These are phyloP conservation scores for Pilaira anomala DNA, from an alignment of 192 early-diverging fungal genomes.

Conservation along the genomic window DNA sequence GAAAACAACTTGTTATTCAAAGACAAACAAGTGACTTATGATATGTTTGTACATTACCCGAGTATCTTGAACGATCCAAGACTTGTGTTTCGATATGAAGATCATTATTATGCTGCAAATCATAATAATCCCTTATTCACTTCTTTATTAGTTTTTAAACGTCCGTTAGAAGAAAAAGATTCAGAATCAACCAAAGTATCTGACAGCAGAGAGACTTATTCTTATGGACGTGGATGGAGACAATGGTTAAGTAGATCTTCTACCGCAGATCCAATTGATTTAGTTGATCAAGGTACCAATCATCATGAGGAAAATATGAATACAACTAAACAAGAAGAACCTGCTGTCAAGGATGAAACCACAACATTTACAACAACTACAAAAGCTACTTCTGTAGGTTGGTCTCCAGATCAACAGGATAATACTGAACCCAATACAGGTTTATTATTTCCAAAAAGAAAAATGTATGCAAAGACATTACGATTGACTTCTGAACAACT, in stretches of 20 bases:
- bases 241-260: slow-evolving; percentile 39
- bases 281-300: slow-evolving; percentile 3
- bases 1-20: slow-evolving; percentile 47
- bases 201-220: slow-evolving; percentile 35
- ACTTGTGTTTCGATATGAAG: slow-evolving; percentile 54
- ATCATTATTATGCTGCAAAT: slow-evolving; percentile 60
- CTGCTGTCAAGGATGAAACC: background rate
- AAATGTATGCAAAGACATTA: slow-evolving; percentile 83
- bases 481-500: slow-evolving; percentile 92
- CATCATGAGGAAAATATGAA: background rate
- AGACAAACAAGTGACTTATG: slow-evolving; percentile 50
- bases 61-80: slow-evolving; percentile 50
- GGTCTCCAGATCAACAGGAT: slow-evolving; percentile 1
- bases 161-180: slow-evolving; percentile 1
- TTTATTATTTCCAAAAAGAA: background rate
- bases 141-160: slow-evolving; percentile 52
- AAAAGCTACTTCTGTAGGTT: slow-evolving; percentile 31
- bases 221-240: slow-evolving; percentile 37
- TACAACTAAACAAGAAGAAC: background rate
- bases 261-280: slow-evolving; percentile 17
- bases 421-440: background rate
- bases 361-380: slow-evolving; percentile 36
- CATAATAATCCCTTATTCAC: slow-evolving; percentile 55
- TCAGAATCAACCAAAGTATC: background rate
- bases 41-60: slow-evolving; percentile 52